Percentiles rank a stretch among this genome's conserved stretches.
These are phyloP conservation scores for Cyanodermella asteris DNA, from an alignment of 2,329 filamentous ascomycete genomes.

Conservation along the genomic window DNA sequence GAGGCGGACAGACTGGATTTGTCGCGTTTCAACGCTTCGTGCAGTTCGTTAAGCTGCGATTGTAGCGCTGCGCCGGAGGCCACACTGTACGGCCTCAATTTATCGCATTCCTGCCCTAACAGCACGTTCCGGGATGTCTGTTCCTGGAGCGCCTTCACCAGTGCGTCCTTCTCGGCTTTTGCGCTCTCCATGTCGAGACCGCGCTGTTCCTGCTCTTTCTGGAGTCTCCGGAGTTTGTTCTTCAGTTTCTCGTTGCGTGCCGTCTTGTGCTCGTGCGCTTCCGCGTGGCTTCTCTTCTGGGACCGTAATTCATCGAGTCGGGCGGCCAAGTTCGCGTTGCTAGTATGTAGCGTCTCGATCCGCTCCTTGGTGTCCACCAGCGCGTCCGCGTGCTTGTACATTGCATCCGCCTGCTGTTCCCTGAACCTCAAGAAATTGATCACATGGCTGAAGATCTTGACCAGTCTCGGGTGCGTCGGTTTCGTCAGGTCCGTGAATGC, in stretches of 20 bases:
- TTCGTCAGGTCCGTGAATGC: slow-evolving; percentile 80
- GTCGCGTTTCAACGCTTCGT: slow-evolving; percentile 53
- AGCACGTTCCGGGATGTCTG: slow-evolving; percentile 33
- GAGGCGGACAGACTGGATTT: slow-evolving; percentile 70
- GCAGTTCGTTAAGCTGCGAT: slow-evolving; percentile 58
- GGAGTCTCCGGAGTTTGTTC: slow-evolving; percentile 55
- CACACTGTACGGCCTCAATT: slow-evolving; percentile 75
- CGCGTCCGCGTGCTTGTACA: slow-evolving; percentile 86
- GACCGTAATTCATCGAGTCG: slow-evolving; percentile 60
- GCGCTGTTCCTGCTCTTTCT: slow-evolving; percentile 62
- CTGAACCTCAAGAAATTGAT: slow-evolving; percentile 98
- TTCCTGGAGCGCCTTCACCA: slow-evolving; percentile 38
- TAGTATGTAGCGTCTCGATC: slow-evolving; percentile 65
- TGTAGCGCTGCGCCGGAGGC: slow-evolving; percentile 74
- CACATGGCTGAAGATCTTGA: slow-evolving; percentile 90
- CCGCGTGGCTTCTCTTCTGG: slow-evolving; percentile 61
- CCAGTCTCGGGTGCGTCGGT: slow-evolving; percentile 71
- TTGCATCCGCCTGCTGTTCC: slow-evolving; percentile 71
- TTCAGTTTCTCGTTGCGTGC: slow-evolving; percentile 74
- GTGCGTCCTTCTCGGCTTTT: slow-evolving; percentile 55
- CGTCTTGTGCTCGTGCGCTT: slow-evolving; percentile 63
- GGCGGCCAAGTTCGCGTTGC: slow-evolving; percentile 72
- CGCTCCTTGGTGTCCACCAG: slow-evolving; percentile 65
- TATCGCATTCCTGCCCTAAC: slow-evolving; percentile 64
- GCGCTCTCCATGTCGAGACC: slow-evolving; percentile 63